These are phyloP conservation scores for Phaffomyces antillensis DNA, from an alignment of 805 yeast genomes.

Conservation along the genomic window DNA sequence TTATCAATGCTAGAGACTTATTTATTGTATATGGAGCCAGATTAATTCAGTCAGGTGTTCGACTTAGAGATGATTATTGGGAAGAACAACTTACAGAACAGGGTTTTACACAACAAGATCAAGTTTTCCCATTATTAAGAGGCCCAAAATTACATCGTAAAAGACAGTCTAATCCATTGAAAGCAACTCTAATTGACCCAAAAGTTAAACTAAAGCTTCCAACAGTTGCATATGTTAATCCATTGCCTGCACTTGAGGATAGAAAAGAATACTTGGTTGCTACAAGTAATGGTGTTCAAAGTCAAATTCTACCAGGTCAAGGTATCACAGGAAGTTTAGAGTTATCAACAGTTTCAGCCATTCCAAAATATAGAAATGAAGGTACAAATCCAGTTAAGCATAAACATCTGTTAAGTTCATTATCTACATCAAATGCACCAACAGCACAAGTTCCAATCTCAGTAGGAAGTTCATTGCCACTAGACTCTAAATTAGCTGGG, in stretches of 20 bases:
- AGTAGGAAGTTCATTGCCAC: constrained; percentile 20
- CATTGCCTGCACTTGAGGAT: constrained; percentile 21
- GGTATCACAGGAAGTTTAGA: constrained; percentile 25
- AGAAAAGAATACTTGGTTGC: constrained; percentile 18
- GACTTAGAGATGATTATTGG: constrained; percentile 53
- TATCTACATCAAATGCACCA: constrained; percentile 8
- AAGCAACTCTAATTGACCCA: constrained; percentile 2
- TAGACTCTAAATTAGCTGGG: constrained; percentile 13
- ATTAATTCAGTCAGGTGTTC: constrained; percentile 36
- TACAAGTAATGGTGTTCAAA: constrained; percentile 13
- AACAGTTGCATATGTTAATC: constrained; percentile 7
- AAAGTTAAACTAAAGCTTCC: constrained; percentile 1
- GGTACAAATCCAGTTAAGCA: constrained; percentile 8
- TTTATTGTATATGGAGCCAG: constrained; percentile 47
- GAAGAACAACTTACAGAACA: constrained; percentile 35
- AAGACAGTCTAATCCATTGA: constrained; percentile 1
- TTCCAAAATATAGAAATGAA: constrained; percentile 18
- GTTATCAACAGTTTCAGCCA: constrained; percentile 15
- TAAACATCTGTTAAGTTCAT: constrained; percentile 10
- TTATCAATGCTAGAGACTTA: constrained; percentile 35
- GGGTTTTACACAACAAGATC: constrained; percentile 38
- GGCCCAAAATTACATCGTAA: constrained; percentile 9
- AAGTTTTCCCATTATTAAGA: constrained; percentile 29
- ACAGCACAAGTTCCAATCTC: constrained; percentile 9
- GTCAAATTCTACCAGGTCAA: constrained; percentile 24